Percentiles rank a stretch among this genome's conserved stretches.
phyloP scores from a whole-genome alignment of 2,329 filamentous ascomycete genomes.

The Parastagonospora avenae region DNA sequence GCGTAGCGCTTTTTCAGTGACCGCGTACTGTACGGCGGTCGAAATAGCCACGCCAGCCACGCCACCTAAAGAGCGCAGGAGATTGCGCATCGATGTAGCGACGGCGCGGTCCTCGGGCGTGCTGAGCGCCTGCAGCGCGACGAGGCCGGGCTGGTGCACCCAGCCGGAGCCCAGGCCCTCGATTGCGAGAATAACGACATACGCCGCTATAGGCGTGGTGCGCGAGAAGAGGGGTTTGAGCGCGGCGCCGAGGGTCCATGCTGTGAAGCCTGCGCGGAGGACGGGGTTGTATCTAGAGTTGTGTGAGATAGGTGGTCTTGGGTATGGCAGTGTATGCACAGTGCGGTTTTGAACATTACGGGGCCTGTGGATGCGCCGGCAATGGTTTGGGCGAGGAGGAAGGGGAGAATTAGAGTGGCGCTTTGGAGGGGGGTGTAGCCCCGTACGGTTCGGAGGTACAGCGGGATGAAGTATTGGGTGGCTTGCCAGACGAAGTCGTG shows the following conservation, averaged over 20 bases:
- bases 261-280: constrained; percentile 19
- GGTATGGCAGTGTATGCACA: constrained; percentile 6
- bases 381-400: constrained; percentile 27
- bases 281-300: constrained; percentile 13
- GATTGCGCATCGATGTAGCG: constrained; percentile 32
- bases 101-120: constrained; percentile 30
- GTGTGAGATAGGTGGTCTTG: background rate
- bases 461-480: constrained; percentile 46
- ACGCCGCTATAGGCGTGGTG: constrained; percentile 18
- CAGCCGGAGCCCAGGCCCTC: constrained; percentile 35
- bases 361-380: constrained; percentile 14
- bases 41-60: constrained; percentile 24
- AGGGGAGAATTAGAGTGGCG: constrained; percentile 28
- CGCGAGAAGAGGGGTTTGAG: constrained; percentile 30
- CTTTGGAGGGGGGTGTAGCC: constrained; percentile 26
- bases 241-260: constrained; percentile 31
- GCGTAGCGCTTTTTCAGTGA: constrained; percentile 15
- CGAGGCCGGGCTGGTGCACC: constrained; percentile 30
- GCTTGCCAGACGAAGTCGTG: constrained; percentile 56
- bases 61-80: constrained; percentile 31
- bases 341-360: constrained; percentile 23
- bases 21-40: constrained; percentile 12
- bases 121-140: constrained; percentile 34
- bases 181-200: constrained; percentile 24
- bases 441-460: constrained; percentile 32